Evolutionary conservation across 768 basidiomycete genomes (phyloP).

Genomic region (Crucibulum laeve): DNA sequence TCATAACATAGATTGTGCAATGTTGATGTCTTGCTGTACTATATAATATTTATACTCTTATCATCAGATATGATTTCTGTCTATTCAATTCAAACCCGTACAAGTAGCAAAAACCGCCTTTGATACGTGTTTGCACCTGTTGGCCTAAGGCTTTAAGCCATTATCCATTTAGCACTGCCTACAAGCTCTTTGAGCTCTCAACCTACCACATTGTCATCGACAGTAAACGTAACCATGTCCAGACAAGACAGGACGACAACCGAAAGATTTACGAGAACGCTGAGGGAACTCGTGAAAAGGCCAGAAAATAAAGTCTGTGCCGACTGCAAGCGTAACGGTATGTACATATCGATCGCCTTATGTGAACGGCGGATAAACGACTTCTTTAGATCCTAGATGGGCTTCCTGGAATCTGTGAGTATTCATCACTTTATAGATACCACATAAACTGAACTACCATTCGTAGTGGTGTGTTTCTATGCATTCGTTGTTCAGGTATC

Average conservation of each 20-base stretch:
- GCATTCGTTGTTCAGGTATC: conserved; percentile 96
- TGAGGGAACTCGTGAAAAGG: conserved; percentile 83
- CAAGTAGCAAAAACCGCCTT: too few relatives aligned
- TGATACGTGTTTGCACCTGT: too few relatives aligned
- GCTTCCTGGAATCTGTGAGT: conserved; percentile 93
- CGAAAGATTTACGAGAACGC: conserved; percentile 69
- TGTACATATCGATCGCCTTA: conserved; percentile 17
- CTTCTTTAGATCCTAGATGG: conserved; percentile 83
- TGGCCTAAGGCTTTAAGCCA: too few relatives aligned
- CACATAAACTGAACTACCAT: conserved; percentile 1
- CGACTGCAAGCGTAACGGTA: conserved; percentile 96
- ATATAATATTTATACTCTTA: too few relatives aligned
- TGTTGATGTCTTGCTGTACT: too few relatives aligned
- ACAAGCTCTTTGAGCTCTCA: too few relatives aligned
- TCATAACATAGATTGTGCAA: too few relatives aligned
- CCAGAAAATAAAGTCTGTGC: conserved; percentile 94
- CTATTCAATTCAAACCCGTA: too few relatives aligned
- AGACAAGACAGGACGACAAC: conserved; percentile 82
- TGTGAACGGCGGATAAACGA: conserved; percentile 6
- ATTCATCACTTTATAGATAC: conserved; percentile 1
- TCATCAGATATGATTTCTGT: too few relatives aligned
- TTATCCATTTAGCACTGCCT: too few relatives aligned
- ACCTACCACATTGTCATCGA: too few relatives aligned
- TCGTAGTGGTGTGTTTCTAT: conserved; percentile 83
- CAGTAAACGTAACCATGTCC: too few relatives aligned